A percentile compares a stretch with the other conserved stretches of the same genome.
Evolutionary conservation across 768 basidiomycete genomes (phyloP).

Genomic region (Collybia sp.): DNA sequence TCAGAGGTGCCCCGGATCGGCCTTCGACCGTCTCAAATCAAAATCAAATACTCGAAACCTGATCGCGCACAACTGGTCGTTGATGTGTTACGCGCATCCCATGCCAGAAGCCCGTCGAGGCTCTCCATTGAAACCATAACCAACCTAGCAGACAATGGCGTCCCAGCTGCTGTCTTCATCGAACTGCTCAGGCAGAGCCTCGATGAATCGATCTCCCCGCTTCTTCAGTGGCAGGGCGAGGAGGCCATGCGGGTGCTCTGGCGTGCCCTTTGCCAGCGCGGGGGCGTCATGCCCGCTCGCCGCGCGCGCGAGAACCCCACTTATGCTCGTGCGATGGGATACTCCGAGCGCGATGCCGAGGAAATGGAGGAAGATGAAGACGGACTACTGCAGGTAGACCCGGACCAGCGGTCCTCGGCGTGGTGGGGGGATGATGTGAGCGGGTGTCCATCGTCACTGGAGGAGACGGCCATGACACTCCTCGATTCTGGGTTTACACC

Average conservation of each 20-base stretch:
- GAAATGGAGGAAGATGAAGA: constrained; percentile 40
- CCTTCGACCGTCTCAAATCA: constrained; percentile 39
- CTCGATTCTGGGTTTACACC: constrained; percentile 60
- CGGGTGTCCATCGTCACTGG: constrained; percentile 56
- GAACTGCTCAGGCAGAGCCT: constrained; percentile 31
- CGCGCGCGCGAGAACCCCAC: constrained; percentile 26
- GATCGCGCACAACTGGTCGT: constrained; percentile 43
- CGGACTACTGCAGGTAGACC: constrained; percentile 17
- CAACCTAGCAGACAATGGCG: constrained; percentile 63
- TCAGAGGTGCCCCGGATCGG: constrained; percentile 19
- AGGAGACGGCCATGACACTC: constrained; percentile 56
- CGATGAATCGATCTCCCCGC: constrained; percentile 26
- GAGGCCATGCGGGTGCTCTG: constrained; percentile 38
- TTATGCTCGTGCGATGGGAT: constrained; percentile 41
- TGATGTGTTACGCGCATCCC: constrained; percentile 48
- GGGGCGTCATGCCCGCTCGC: constrained; percentile 29
- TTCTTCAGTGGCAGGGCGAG: constrained; percentile 41
- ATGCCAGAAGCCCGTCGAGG: constrained; percentile 37
- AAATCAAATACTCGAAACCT: constrained; percentile 34
- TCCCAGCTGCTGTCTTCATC: constrained; percentile 36
- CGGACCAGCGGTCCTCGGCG: constrained; percentile 42
- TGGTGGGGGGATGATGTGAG: constrained; percentile 70
- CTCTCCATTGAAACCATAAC: constrained; percentile 57
- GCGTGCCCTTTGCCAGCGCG: constrained; percentile 28
- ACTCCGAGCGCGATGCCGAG: constrained; percentile 29